Evolutionary conservation across 148 eudicot genomes (phyloP).

Genomic region (Rhododendron ferrugineum): DNA sequence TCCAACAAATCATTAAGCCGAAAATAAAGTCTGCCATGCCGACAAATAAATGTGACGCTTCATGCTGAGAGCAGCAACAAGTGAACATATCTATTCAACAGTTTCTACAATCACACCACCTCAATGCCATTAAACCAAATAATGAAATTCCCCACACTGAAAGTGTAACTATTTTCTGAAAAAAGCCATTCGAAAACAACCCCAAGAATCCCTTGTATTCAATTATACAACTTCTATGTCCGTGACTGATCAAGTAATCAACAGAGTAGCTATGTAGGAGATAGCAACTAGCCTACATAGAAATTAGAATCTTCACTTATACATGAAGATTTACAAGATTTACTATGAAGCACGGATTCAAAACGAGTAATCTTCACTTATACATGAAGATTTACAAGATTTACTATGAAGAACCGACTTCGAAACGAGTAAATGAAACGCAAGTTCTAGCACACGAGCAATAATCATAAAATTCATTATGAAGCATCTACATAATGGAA

Average conservation of each 20-base stretch:
- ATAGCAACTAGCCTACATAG: too few relatives aligned
- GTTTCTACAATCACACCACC: not conserved
- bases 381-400: too few relatives aligned
- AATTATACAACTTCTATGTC: not conserved
- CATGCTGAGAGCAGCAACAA: not conserved
- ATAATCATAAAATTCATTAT: not conserved
- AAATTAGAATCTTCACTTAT: too few relatives aligned
- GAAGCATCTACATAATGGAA: not conserved
- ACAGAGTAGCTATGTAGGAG: not conserved
- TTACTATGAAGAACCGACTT: not conserved
- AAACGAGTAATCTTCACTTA: too few relatives aligned
- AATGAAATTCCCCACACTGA: not conserved
- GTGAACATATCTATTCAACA: not conserved
- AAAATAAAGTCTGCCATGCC: not conserved
- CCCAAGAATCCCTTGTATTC: not conserved
- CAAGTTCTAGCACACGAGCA: not conserved
- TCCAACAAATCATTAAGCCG: not conserved
- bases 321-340: too few relatives aligned
- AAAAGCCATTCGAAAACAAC: not conserved
- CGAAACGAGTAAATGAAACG: not conserved
- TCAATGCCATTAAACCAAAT: not conserved
- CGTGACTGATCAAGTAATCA: not conserved
- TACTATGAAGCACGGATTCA: too few relatives aligned
- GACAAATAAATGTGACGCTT: not conserved
- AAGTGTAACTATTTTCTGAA: not conserved